Base-by-base conservation (phyloP, 192 early-diverging fungal species). In the Linnemannia zychae region DNA sequence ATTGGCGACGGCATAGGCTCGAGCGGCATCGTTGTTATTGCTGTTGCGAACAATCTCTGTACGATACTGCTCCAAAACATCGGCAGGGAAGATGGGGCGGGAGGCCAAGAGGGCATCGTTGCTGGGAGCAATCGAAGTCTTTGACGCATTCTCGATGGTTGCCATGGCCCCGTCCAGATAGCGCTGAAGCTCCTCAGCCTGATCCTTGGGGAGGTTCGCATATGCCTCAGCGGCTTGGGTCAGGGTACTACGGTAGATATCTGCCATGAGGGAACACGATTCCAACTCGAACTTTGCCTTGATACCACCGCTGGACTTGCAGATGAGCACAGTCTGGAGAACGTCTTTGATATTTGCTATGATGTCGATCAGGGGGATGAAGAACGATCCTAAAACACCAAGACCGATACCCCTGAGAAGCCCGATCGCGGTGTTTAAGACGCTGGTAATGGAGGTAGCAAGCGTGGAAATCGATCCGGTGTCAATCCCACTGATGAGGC, bases 101-200 rank as follows among this genome's bases (percentile, higher is more conserved):
- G 57, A 13, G 9, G 24, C 24, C 57, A 60, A 28, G 1, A 60
- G 57, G 0, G 57, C 57, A 7, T 60, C 57, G 24, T 60, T 60
- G 11, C n/a, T 60, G 57, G 57, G 11, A 4, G 57, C 57, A 24
- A 60, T 24, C 22, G 57, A 60, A 11, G 67, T 50, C 34, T 37
- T 36, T 36, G 49, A 24, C 33, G 77, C 68, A 38, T 65, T 48
- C 71, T 66, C 48, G 60, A 72, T 40, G 28, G 67, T 22, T 33
- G 5, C 13, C 47, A 38, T 47, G 40, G 60, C 77, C 11, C 49
- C 53, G 4, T 60, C 7, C n/a, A 60, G 57, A 24, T 60, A 60
- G 57, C 57, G 57, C 0, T 28, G 9, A 11, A 60, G 57, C 11
- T 60, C 24, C 9, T 60, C 57, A 1, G 57, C n/a, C 57, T 28